Conservation (phyloP, 116 monocot species). For the Posidonia oceanica region DNA sequence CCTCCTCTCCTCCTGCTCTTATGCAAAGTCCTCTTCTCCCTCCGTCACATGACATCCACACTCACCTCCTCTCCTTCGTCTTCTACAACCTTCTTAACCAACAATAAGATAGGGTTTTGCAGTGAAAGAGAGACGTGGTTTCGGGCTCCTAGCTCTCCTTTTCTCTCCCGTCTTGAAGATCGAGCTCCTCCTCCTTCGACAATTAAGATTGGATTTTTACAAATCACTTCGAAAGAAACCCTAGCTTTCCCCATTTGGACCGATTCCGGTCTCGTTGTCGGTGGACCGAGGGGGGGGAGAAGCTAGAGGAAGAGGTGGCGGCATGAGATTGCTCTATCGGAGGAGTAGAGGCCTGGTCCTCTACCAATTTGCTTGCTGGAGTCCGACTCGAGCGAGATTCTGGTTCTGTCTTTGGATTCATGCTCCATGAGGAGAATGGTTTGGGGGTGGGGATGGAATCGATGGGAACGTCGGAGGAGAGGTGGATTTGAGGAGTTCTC, state of each 20-base stretch:
- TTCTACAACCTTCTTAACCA: neutral
- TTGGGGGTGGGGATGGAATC: too few relatives aligned
- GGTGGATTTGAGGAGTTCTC: too few relatives aligned
- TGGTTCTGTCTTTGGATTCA: conserved; percentile 17
- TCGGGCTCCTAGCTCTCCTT: conserved; percentile 6
- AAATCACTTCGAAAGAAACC: conserved; percentile 20
- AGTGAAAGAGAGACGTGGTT: conserved; percentile 13
- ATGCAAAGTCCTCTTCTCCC: conserved; percentile 7
- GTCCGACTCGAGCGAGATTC: conserved; percentile 10
- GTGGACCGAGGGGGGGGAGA: neutral
- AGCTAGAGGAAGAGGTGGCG: conserved; percentile 19
- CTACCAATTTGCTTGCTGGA: conserved; percentile 20
- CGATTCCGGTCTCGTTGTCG: neutral
- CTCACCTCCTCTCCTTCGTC: neutral
- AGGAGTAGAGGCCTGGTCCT: conserved; percentile 10
- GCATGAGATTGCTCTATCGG: conserved; percentile 33
- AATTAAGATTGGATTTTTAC: conserved; percentile 17
- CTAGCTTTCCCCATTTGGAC: neutral
- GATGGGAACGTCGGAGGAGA: too few relatives aligned
- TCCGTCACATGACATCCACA: conserved; percentile 4
- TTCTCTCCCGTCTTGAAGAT: conserved; percentile 6
- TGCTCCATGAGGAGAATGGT: conserved; percentile 31
- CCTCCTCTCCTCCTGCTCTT: conserved; percentile 2
- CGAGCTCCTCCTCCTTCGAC: conserved; percentile 2
- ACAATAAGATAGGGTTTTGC: conserved; percentile 11